phyloP scores from a whole-genome alignment of 1,284 basidiomycete species.

The Trichosporon coremiiforme region DNA sequence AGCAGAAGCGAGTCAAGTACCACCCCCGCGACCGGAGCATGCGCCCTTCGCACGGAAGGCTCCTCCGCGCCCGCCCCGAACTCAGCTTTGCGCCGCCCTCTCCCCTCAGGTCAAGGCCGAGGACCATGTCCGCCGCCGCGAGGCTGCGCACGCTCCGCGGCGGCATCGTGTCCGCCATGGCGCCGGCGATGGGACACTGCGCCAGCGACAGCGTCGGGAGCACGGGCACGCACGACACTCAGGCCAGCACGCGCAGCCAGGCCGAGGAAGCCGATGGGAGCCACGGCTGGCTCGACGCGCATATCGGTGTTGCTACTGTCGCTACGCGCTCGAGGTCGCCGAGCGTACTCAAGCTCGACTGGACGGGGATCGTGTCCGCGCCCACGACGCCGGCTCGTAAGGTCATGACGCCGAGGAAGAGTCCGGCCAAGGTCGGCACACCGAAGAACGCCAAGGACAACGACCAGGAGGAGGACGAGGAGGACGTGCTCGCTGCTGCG shows the following conservation, averaged over 20 bases:
- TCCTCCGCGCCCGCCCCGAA: neutral
- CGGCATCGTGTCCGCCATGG: neutral
- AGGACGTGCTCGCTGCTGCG: neutral
- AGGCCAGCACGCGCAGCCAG: neutral
- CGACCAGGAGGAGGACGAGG: neutral
- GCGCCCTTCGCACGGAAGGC: neutral
- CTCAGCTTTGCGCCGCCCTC: slow-evolving; percentile 1
- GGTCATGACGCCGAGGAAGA: neutral
- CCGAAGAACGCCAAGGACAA: neutral
- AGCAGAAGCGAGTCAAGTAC: neutral
- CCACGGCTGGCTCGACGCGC: slow-evolving; percentile 10
- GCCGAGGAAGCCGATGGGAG: neutral
- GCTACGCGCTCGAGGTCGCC: slow-evolving; percentile 1
- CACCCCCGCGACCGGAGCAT: neutral
- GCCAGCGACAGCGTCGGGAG: neutral
- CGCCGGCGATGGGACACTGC: neutral
- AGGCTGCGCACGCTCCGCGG: slow-evolving; percentile 3
- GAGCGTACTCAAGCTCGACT: neutral
- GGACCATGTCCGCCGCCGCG: neutral
- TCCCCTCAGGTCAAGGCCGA: neutral
- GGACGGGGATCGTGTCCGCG: neutral
- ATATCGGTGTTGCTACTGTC: neutral
- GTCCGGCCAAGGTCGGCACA: too few relatives aligned
- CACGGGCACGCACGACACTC: neutral
- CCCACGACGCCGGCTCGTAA: neutral